Base-by-base conservation (phyloP, 1,284 basidiomycete genomes). In the Cystobasidium slooffiae region DNA sequence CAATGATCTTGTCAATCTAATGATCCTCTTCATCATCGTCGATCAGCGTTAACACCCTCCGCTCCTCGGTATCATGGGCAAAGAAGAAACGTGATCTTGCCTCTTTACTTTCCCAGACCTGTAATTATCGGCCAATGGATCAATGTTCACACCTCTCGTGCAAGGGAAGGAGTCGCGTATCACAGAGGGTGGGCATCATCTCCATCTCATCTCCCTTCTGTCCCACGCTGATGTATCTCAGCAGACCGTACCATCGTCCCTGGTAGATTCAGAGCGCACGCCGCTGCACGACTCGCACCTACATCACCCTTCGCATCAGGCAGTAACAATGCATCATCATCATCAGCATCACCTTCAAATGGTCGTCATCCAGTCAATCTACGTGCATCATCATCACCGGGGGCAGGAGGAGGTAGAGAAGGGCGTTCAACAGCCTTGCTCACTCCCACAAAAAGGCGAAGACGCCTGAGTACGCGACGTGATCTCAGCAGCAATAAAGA, bases 161-260 rank as follows among this genome's bases (percentile, higher is more conserved):
- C 69, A 72, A 55, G 69, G 69, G 46, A 72, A 72, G 39, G 69
- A 72, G 59, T 63, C 59, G 7, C 58, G 69, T 24, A 72, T 72
- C 43, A 14, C 64, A 10, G 69, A 72, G 31, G 69, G 69, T 72
- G 69, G n/a, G 66, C 31, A 22, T 4, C 18, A 6, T 7, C 12
- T 31, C 24, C 51, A 68, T n/a, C 18, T 9, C 49, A 2, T 47
- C 20, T 24, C 39, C 18, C 20, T 37, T 3, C 18, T 20, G 22
- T 18, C 18, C 18, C 16, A 12, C 31, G 52, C 49, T 68, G 66
- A 43, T 0, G 66, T 12, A 6, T 43, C 12, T 3, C 14, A 24
- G n/a, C 58, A 72, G 69, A 72, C 16, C 69, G 62, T 20, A 37
- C 52, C 8, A 37, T 72, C 37, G 59, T 72, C 9, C 69, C 69